Evolutionary conservation across 306 rosid species (phyloP), one percentile per base, ranked within the genome.

Genomic region (Astragalus glycyphyllos): DNA sequence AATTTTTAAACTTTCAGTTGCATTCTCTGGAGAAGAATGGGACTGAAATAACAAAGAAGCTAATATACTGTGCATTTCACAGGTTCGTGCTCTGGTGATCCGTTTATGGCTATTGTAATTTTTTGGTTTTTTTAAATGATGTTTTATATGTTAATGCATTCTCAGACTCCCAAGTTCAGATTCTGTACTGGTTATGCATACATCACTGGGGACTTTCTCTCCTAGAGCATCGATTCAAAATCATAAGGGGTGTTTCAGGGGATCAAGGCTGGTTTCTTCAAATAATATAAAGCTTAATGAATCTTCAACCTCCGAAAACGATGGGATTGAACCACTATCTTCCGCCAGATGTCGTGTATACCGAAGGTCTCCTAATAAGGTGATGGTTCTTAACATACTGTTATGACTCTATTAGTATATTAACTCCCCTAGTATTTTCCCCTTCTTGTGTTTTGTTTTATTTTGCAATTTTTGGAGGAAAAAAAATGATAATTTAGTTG

Each of bases 1-100:
- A 34, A 65, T 66, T 20, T 73, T 56, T 70, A 51, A 79, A 81
- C 73, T 84, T 80, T 32, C 90, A 94, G 99, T 62, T 94, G 79
- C 89, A 86, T 76, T 83, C 87, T 77, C 68, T 77, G 60, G 97
- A 84, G 89, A 89, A 82, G 92, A 83, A 87, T 73, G 99, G 99
- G 76, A 78, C 48, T 69, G 87, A 68, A 75, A 75, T 79, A 41
- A 84, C 86, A 26, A 84, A 71, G 75, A 94, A 91, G 87, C 68
- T 83, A 59, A 87, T 94, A 82, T 94, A 81, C 72, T 94, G 99
- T 75, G 84, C 92, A 29, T 74, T 82, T 76, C 99, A 94, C 86
- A 89, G 99, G 99, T 91, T 77, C 69, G 87, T 49, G 77, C 54
- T 74, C 11, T 66, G 14, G 63, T 63, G 51, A 29, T 69, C 17